Evolutionary conservation across 2,329 filamentous ascomycete genomes (phyloP).

Genomic region (Clonostachys rosea): DNA sequence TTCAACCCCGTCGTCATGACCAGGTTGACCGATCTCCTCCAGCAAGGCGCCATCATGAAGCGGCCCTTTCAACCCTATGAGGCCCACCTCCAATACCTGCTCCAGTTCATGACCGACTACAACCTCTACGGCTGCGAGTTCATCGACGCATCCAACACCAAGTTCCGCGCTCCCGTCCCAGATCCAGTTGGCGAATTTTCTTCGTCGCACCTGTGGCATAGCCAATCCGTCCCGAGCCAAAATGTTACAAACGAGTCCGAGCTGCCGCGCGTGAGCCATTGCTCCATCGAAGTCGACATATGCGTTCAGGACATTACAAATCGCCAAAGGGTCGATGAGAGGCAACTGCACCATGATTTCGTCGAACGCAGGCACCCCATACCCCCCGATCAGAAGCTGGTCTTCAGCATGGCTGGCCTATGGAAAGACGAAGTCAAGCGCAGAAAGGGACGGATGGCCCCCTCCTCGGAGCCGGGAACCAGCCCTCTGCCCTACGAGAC

Average conservation of each 20-base stretch:
- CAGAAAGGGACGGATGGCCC: slow-evolving; percentile 66
- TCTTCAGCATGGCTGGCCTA: slow-evolving; percentile 88
- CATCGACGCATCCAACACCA: slow-evolving; percentile 66
- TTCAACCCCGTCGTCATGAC: slow-evolving; percentile 83
- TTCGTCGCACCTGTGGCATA: slow-evolving; percentile 72
- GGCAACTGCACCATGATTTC: slow-evolving; percentile 85
- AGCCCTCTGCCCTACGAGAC: slow-evolving; percentile 75
- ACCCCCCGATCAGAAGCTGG: slow-evolving; percentile 69
- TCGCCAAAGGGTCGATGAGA: slow-evolving; percentile 66
- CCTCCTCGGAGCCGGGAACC: slow-evolving; percentile 24
- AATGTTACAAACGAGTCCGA: slow-evolving; percentile 45
- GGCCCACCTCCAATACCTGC: slow-evolving; percentile 83
- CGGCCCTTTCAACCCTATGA: slow-evolving; percentile 86
- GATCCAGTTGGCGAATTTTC: slow-evolving; percentile 57
- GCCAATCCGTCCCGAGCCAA: slow-evolving; percentile 56
- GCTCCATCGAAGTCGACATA: slow-evolving; percentile 84
- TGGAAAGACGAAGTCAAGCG: slow-evolving; percentile 88
- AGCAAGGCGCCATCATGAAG: slow-evolving; percentile 84
- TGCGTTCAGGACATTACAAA: slow-evolving; percentile 87
- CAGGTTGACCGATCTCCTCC: slow-evolving; percentile 80
- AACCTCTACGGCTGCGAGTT: slow-evolving; percentile 94
- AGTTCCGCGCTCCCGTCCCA: slow-evolving; percentile 74
- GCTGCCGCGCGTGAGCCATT: slow-evolving; percentile 79
- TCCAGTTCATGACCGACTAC: slow-evolving; percentile 98
- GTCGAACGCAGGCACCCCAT: slow-evolving; percentile 64